Base-by-base conservation (phyloP, 2,329 filamentous ascomycete species). In the Phyllosticta capitalensis region DNA sequence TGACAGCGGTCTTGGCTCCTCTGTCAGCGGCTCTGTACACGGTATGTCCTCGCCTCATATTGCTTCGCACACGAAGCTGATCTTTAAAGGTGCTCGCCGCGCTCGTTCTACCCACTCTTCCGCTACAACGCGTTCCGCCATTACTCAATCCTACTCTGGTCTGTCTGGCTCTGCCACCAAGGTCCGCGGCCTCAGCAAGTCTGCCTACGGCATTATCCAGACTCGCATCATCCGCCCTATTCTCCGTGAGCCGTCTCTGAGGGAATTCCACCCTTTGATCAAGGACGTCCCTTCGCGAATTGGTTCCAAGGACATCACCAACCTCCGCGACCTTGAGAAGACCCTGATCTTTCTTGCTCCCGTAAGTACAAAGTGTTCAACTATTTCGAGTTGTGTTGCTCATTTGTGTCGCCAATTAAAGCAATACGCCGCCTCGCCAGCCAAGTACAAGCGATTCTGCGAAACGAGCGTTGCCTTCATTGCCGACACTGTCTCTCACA, bases 251-350 rank as follows among this genome's bases (percentile, higher is more conserved):
- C 75, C 84, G 21, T 79, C 81, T 30, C 81, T 95, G 62, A 89
- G 90, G 72, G 84, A 88, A 54, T 96, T 96, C 72, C 87, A 90
- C 71, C 80, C 87, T 54, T 83, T 96, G 67, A 81, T 96, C 64
- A 80, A 87, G 65, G 87, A 89, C 72, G 85, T 91, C 64, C 90
- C 90, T 54, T 81, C 82, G 72, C 87, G 87, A 69, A 94, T 96
- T 71, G 83, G 84, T 69, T 83, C 86, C 70, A 92, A 90, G 74
- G 85, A 94, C 68, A 94, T 97, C 69, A 85, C 89, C 72, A 96
- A 89, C 76, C 83, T 97, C 59, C 86, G 92, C 73, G 92, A 97
- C 75, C 82, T 97, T 55, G 92, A 97, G 76, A 96, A 96, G 83
- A 92, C 88, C 9, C 79, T 97, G 63, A 84, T 96, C 69, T 91